Evolutionary conservation across 768 basidiomycete species (phyloP), one percentile per base, ranked within the genome.

Genomic region (Lactarius vividus): DNA sequence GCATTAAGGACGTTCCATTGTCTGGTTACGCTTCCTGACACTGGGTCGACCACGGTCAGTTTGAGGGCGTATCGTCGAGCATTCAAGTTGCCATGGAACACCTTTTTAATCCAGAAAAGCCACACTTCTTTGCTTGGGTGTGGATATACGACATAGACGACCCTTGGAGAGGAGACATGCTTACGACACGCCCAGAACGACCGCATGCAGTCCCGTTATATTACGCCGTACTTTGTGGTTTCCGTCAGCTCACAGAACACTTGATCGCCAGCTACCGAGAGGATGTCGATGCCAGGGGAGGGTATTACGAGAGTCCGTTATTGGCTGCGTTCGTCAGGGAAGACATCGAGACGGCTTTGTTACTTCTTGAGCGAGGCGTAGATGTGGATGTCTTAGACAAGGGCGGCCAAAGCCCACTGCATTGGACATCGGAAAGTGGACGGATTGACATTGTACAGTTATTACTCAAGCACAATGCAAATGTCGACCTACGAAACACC

Each of bases 401-500:
- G 8, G 6, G 10, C 1, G 20, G 39, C n/a, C 6, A 1, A 13
- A 54, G 49, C 3, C 37, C 57, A 23, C 49, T 64, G 39, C 57
- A 59, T 8, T 0, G 8, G 5, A 39, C 39, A 26, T 53, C 37
- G 10, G 0, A 3, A 5, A 0, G 3, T 2, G 52, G 29, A 28
- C 39, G 9, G 5, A n/a, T 4, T 26, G 52, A 26, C 9, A 10
- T n/a, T 18, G 57, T 39, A 6, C 39, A 18, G 4, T 26, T 59
- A 5, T 49, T 64, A 28, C 57, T 64, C 28, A 16, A 63, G 55
- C n/a, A 49, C 55, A 55, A 31, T 15, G 62, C 33, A 18, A 33
- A 63, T n/a, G 11, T n/a, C 9, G 35, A 63, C 1, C 42, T 31
- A 5, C 61, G 39, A 23, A 29, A 42, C 54, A 11, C 3, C 42